These are phyloP conservation scores for Colletotrichum lini DNA, from an alignment of 2,329 filamentous ascomycete species.

Conservation along the genomic window DNA sequence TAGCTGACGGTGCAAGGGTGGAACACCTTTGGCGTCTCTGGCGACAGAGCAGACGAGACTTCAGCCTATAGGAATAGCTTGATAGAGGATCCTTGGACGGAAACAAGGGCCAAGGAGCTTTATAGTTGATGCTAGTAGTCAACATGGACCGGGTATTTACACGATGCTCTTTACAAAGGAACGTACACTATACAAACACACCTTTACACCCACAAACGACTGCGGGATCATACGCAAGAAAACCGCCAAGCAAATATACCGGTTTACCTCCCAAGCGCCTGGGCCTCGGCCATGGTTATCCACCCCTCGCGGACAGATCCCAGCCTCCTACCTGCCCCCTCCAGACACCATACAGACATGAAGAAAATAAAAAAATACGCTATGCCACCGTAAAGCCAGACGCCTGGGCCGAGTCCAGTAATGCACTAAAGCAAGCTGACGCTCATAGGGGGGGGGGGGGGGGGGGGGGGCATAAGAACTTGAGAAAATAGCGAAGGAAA, in stretches of 20 bases:
- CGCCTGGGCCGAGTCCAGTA: slow-evolving; percentile 28
- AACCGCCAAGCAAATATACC: not conserved
- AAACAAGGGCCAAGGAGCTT: not conserved
- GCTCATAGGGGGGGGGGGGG: slow-evolving; percentile 36
- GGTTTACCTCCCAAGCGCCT: not conserved
- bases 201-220: not conserved
- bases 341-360: slow-evolving; percentile 2
- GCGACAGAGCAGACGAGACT: not conserved
- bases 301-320: not conserved
- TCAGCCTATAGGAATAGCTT: not conserved
- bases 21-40: too few species aligned
- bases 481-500: slow-evolving; percentile 7
- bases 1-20: too few species aligned
- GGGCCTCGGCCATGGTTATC: not conserved
- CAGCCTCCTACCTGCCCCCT: not conserved
- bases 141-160: not conserved
- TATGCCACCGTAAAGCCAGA: slow-evolving; percentile 27
- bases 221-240: slow-evolving; percentile 7
- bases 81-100: too few species aligned
- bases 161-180: not conserved
- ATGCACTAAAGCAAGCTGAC: slow-evolving; percentile 18
- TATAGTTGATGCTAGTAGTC: not conserved
- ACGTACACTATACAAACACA: slow-evolving; percentile 2
- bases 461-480: slow-evolving; percentile 24
- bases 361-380: slow-evolving; percentile 17